A percentile compares a stretch with the other conserved stretches of the same genome.
Evolutionary conservation across 2,329 filamentous ascomycete species (phyloP).

Genomic region (Fusarium sacchari): DNA sequence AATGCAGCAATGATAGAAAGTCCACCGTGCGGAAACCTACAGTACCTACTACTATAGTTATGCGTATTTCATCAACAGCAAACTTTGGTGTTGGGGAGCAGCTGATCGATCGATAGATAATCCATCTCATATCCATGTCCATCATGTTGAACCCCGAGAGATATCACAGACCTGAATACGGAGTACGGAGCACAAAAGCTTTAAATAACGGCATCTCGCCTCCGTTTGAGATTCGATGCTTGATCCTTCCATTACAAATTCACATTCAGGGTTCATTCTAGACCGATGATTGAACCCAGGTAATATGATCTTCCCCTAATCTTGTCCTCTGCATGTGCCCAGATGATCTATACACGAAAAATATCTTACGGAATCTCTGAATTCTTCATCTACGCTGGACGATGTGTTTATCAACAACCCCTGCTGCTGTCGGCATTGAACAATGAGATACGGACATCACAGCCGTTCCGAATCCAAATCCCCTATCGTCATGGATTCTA

Average conservation of each 20-base stretch:
- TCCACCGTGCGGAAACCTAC: neutral
- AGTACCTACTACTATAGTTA: no score
- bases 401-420: neutral
- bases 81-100: conserved; percentile 1
- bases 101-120: conserved; percentile 14
- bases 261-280: conserved; percentile 11
- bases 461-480: neutral
- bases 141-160: neutral
- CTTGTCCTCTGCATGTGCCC: neutral
- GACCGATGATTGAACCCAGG: neutral
- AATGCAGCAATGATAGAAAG: neutral
- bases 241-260: conserved; percentile 7
- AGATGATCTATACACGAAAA: neutral
- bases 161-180: neutral
- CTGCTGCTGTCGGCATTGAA: neutral
- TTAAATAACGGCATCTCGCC: conserved; percentile 32
- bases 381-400: no score
- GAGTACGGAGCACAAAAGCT: no score
- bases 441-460: neutral
- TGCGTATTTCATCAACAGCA: neutral
- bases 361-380: neutral
- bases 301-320: conserved; percentile 26
- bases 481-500: conserved; percentile 19
- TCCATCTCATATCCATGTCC: neutral
- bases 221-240: conserved; percentile 27